phyloP scores from a whole-genome alignment of 306 rosid genomes.

The Biancaea sappan region DNA sequence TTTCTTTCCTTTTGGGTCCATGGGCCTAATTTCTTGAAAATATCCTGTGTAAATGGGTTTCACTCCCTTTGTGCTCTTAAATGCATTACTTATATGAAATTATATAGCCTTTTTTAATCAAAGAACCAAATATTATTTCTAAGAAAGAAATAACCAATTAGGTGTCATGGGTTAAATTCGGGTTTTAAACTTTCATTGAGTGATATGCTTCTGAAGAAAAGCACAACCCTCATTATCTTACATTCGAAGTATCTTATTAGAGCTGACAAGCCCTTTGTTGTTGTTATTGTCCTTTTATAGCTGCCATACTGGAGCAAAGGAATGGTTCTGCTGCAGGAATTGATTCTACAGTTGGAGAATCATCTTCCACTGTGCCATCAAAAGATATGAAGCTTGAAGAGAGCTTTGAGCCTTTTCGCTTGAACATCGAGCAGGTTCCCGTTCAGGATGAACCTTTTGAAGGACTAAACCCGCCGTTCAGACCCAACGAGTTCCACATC shows the following conservation, averaged over 20 bases:
- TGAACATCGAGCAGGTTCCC: slow-evolving; percentile 54
- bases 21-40: too few species aligned
- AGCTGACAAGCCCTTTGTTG: slow-evolving; percentile 25
- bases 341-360: slow-evolving; percentile 85
- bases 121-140: too few species aligned
- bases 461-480: slow-evolving; percentile 44
- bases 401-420: slow-evolving; percentile 55
- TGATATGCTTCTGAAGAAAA: not conserved
- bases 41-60: too few species aligned
- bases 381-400: slow-evolving; percentile 66
- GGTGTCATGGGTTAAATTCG: too few species aligned
- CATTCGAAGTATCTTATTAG: not conserved
- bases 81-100: too few species aligned
- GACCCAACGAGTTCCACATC: slow-evolving; percentile 47
- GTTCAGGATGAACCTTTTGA: slow-evolving; percentile 53
- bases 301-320: slow-evolving; percentile 60
- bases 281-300: slow-evolving; percentile 45
- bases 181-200: not conserved
- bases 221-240: not conserved
- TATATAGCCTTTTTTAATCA: too few species aligned
- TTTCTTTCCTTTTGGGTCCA: too few species aligned
- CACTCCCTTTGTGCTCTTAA: too few species aligned
- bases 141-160: too few species aligned
- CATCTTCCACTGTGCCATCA: slow-evolving; percentile 61
- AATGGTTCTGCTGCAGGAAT: slow-evolving; percentile 62